Percentiles rank a stretch among this genome's conserved stretches.
These are phyloP conservation scores for Macroventuria anomochaeta DNA, from an alignment of 2,329 filamentous ascomycete species.

Conservation along the genomic window DNA sequence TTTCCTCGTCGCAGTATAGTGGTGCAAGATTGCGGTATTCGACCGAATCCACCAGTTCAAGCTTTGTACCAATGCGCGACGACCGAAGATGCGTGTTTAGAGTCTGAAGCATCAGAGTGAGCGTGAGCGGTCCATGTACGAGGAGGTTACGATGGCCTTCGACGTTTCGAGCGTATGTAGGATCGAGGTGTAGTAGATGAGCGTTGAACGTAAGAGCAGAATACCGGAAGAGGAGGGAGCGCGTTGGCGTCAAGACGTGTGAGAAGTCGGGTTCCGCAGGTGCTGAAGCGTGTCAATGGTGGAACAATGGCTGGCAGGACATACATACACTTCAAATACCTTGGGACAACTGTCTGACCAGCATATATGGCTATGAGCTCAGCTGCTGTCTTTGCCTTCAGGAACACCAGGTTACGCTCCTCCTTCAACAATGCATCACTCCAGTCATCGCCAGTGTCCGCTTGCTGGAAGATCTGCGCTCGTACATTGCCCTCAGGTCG, in stretches of 20 bases:
- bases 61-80: neutral
- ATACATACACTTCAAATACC: conserved; percentile 48
- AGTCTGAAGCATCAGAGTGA: conserved; percentile 76
- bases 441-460: conserved; percentile 20
- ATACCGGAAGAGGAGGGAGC: conserved; percentile 83
- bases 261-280: conserved; percentile 61
- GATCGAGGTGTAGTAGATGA: conserved; percentile 87
- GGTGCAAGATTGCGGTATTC: conserved; percentile 84
- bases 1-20: conserved; percentile 74
- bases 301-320: neutral
- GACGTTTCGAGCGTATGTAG: conserved; percentile 68
- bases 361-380: conserved; percentile 43
- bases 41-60: conserved; percentile 61
- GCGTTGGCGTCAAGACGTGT: conserved; percentile 69
- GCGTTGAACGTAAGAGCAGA: conserved; percentile 87
- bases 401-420: conserved; percentile 68
- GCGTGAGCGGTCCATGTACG: conserved; percentile 84
- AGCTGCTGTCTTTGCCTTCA: conserved; percentile 58
- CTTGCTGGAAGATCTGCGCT: conserved; percentile 9
- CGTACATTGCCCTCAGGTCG: neutral
- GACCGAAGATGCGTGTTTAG: conserved; percentile 51
- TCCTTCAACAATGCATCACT: conserved; percentile 59
- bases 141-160: conserved; percentile 79
- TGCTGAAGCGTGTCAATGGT: conserved; percentile 47
- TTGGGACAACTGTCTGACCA: conserved; percentile 35